Evolutionary conservation across 306 rosid species (phyloP).

Genomic region (Castanea sativa): DNA sequence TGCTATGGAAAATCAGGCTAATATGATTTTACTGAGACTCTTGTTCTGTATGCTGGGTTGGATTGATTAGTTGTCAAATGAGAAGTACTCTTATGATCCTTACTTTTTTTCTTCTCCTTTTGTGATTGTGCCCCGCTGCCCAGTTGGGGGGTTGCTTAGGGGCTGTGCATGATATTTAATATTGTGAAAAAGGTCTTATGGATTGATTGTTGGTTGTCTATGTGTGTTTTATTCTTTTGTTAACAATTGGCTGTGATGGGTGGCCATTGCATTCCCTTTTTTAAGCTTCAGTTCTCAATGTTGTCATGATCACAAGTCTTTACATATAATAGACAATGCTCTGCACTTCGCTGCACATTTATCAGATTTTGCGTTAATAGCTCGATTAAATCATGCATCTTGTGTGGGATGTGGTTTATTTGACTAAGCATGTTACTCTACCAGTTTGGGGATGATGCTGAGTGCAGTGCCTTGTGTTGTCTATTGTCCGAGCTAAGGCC

Average conservation of each 20-base stretch:
- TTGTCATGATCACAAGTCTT: not conserved
- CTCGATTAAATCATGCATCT: not conserved
- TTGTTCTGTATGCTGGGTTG: constrained; percentile 1
- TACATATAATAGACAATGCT: constrained; percentile 1
- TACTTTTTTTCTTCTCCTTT: not conserved
- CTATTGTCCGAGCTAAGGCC: constrained; percentile 92
- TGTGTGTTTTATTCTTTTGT: constrained; percentile 1
- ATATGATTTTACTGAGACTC: constrained; percentile 1
- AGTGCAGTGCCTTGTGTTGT: constrained; percentile 77
- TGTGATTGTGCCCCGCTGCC: not conserved
- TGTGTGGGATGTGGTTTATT: not conserved
- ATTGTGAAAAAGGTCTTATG: not conserved
- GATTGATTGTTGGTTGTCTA: not conserved
- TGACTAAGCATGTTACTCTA: constrained; percentile 23
- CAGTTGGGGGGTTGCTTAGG: not conserved
- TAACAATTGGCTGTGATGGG: not conserved
- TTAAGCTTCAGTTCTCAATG: not conserved
- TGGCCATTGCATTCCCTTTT: constrained; percentile 5
- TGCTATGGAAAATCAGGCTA: not conserved
- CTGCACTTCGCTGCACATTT: not conserved
- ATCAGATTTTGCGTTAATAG: constrained; percentile 8
- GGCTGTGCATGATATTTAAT: not conserved
- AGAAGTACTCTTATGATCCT: constrained; percentile 11
- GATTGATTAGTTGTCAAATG: constrained; percentile 4
- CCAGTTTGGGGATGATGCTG: constrained; percentile 83